These are phyloP conservation scores for Stagonosporopsis rhizophila DNA, from an alignment of 2,329 filamentous ascomycete genomes.

Conservation along the genomic window DNA sequence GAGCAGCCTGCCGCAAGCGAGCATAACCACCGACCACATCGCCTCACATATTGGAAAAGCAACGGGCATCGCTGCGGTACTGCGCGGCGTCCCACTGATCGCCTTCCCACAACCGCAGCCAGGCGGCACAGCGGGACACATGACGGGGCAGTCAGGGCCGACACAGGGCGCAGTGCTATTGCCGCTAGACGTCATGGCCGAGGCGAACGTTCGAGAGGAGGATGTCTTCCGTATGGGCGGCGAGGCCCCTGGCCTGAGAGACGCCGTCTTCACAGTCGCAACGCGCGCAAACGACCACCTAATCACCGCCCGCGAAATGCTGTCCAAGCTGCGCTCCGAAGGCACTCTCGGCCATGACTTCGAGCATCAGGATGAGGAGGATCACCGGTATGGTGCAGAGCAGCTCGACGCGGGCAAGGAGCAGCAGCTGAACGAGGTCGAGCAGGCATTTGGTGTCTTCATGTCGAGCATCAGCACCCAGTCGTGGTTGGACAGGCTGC, in stretches of 20 bases:
- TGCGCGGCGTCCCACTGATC: constrained; percentile 88
- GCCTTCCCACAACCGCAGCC: constrained; percentile 74
- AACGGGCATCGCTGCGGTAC: constrained; percentile 81
- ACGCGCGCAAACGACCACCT: constrained; percentile 95
- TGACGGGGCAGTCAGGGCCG: constrained; percentile 48
- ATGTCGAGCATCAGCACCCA: constrained; percentile 80
- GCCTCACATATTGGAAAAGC: constrained; percentile 96
- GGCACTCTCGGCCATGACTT: constrained; percentile 83
- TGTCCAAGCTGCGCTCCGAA: constrained; percentile 78
- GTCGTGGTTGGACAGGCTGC: constrained; percentile 78
- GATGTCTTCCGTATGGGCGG: constrained; percentile 84
- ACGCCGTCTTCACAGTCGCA: constrained; percentile 90
- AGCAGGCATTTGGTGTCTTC: constrained; percentile 77
- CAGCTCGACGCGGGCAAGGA: constrained; percentile 47
- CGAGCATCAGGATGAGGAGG: constrained; percentile 82
- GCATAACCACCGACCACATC: constrained; percentile 87
- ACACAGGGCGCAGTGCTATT: constrained; percentile 75
- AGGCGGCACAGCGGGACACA: constrained; percentile 53
- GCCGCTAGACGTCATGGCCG: constrained; percentile 88
- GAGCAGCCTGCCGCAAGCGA: constrained; percentile 78
- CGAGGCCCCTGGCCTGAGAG: constrained; percentile 78
- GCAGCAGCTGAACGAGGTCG: constrained; percentile 60
- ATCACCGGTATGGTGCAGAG: constrained; percentile 59
- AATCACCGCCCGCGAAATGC: constrained; percentile 91
- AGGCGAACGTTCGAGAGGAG: constrained; percentile 81